Evolutionary conservation across 169 alveolate genomes (phyloP), one percentile per base, ranked within the genome.

Genomic region (Plasmodium gonderi): DNA sequence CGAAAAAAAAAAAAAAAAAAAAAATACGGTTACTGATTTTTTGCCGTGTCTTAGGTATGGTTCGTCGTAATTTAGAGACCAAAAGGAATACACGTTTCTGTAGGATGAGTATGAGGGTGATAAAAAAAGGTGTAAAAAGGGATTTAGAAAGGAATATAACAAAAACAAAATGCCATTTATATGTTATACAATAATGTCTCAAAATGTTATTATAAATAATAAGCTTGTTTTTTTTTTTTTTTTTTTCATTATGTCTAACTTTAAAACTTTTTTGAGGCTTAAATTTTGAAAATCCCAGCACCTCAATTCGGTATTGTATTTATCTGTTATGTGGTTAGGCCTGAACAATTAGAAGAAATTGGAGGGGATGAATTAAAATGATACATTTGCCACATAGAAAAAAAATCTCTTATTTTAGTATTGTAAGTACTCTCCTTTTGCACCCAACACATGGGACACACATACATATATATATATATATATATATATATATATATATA

Each of bases 221-320:
- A 11, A n/a, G 51, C n/a, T 1, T 42, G 11, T 44, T 9, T 45
- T 45, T 76, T 42, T 23, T 64, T 80, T 42, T 31, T 2, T 31
- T 26, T 31, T 31, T 38, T 38, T 82, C 7, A 36, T 72, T 64
- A 45, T 36, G n/a, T 33, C 69, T 26, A 33, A 87, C 93, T 75
- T 87, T 12, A 87, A 14, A 3, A 74, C 45, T 75, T 76, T 51
- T 44, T 75, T 87, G 78, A 87, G 49, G 65, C 14, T 87, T 76
- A 87, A 42, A 75, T 87, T 87, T 76, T 87, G 93, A 42, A 87
- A 87, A 26, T 87, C 93, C 93, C 93, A 87, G 60, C 93, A 87
- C 23, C 79, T 51, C 67, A 75, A 40, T 17, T 87, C 93, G 79
- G 93, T 87, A 36, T 87, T 87, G 60, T 87, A 87, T 17, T 87